These are phyloP conservation scores for Rhododendron molle DNA, from an alignment of 148 eudicot species.

Conservation along the genomic window DNA sequence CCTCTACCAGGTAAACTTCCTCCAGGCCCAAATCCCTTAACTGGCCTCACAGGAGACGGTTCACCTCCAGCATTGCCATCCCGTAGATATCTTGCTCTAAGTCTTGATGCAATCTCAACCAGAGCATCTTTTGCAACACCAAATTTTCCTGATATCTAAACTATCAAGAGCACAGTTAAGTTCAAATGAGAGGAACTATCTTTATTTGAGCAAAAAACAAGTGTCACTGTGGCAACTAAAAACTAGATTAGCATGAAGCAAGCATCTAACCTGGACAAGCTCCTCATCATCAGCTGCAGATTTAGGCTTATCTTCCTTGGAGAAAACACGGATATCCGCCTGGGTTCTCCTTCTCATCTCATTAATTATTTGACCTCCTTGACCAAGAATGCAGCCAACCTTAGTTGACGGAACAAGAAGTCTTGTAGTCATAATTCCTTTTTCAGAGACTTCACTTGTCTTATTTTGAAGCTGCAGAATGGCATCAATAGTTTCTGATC, in stretches of 20 bases:
- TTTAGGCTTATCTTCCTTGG: slow-evolving; percentile 74
- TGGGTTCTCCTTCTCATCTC: slow-evolving; percentile 80
- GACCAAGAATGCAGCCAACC: slow-evolving; percentile 84
- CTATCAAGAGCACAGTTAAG: slow-evolving; percentile 7
- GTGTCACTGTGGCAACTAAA: not conserved
- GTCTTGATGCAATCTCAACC: slow-evolving; percentile 64
- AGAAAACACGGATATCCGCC: slow-evolving; percentile 68
- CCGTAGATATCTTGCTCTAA: slow-evolving; percentile 57
- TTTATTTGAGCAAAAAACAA: not conserved
- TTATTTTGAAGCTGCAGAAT: slow-evolving; percentile 65
- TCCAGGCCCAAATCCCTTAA: slow-evolving; percentile 37
- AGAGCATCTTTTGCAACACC: slow-evolving; percentile 71
- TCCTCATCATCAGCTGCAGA: slow-evolving; percentile 75
- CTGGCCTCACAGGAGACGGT: slow-evolving; percentile 37
- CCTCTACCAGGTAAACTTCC: slow-evolving; percentile 34
- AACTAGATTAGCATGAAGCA: not conserved
- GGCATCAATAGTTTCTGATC: slow-evolving; percentile 78
- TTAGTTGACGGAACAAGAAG: slow-evolving; percentile 73
- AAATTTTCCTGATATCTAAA: slow-evolving; percentile 67
- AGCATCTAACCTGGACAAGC: slow-evolving; percentile 67
- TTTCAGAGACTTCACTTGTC: slow-evolving; percentile 68
- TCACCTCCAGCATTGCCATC: slow-evolving; percentile 43
- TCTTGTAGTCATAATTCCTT: slow-evolving; percentile 61
- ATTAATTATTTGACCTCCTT: slow-evolving; percentile 75
- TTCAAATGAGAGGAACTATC: slow-evolving; percentile 3